These are phyloP conservation scores for Macrophomina tecta DNA, from an alignment of 2,329 filamentous ascomycete genomes.

Conservation along the genomic window DNA sequence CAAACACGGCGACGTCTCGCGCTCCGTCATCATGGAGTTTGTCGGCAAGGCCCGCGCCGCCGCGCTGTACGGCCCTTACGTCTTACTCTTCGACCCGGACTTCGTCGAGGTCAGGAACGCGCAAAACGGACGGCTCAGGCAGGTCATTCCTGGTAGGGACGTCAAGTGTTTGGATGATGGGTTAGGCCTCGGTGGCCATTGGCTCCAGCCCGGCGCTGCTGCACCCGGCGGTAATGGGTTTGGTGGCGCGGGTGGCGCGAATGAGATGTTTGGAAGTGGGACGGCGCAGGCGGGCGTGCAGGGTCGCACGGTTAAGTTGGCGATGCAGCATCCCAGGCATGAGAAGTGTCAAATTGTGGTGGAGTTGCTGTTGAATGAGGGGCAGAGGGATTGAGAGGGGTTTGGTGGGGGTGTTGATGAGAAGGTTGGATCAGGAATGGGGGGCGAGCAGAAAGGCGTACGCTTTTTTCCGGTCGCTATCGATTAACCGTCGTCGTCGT, in stretches of 20 bases:
- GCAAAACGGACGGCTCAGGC: slow-evolving; percentile 88
- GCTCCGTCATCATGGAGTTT: slow-evolving; percentile 97
- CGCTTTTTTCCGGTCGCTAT: too few species aligned
- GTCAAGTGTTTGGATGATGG: slow-evolving; percentile 85
- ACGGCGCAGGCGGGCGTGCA: slow-evolving; percentile 46
- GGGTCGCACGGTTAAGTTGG: slow-evolving; percentile 83
- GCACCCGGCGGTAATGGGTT: slow-evolving; percentile 24
- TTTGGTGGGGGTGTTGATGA: not conserved
- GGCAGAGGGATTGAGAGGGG: slow-evolving; percentile 41
- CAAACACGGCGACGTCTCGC: slow-evolving; percentile 94
- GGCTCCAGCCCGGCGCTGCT: slow-evolving; percentile 44
- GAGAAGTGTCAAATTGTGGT: slow-evolving; percentile 85
- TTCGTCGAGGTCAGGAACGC: slow-evolving; percentile 98
- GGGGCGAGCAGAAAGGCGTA: not conserved
- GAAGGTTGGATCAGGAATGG: not conserved
- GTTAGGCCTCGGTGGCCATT: slow-evolving; percentile 57
- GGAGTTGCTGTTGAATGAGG: slow-evolving; percentile 91
- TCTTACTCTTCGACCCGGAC: slow-evolving; percentile 92
- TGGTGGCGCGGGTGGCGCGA: not conserved
- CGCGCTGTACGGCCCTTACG: slow-evolving; percentile 88
- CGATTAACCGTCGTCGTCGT: too few species aligned
- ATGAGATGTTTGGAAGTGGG: slow-evolving; percentile 52
- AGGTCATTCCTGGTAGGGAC: slow-evolving; percentile 91
- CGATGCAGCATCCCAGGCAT: slow-evolving; percentile 91
- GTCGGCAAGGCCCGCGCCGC: slow-evolving; percentile 90